Conservation (phyloP, 495 filamentous ascomycete species). For the Lineolata rhizophorae region DNA sequence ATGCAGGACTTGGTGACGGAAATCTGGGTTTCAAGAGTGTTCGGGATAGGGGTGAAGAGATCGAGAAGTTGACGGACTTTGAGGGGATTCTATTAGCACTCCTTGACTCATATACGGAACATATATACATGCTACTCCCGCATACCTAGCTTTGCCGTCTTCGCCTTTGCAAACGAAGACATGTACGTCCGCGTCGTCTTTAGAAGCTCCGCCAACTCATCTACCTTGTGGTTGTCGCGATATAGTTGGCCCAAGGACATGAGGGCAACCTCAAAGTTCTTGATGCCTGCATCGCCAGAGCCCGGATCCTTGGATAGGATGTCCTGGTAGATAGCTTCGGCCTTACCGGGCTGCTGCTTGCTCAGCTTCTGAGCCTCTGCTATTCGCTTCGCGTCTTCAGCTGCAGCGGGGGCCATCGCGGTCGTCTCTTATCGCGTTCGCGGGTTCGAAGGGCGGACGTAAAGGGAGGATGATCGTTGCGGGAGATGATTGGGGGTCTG, state of each 20-base stretch:
- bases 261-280: constrained; percentile 69
- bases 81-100: neutral
- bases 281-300: constrained; percentile 59
- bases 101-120: neutral
- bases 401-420: too few species aligned
- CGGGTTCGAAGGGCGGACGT: neutral
- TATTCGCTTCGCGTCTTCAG: constrained; percentile 35
- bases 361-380: constrained; percentile 68
- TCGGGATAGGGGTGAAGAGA: constrained; percentile 78
- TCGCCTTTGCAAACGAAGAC: constrained; percentile 92
- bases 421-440: too few species aligned
- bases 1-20: constrained; percentile 92
- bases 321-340: constrained; percentile 65
- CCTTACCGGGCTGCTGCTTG: constrained; percentile 57
- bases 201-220: constrained; percentile 81
- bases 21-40: constrained; percentile 81
- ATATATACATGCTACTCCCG: constrained; percentile 2
- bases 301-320: constrained; percentile 70
- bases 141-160: constrained; percentile 93
- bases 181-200: constrained; percentile 74
- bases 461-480: neutral
- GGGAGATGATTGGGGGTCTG: too few species aligned
- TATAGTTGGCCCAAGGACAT: constrained; percentile 80
- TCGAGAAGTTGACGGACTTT: constrained; percentile 92
- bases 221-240: constrained; percentile 54